These are phyloP conservation scores for Cyberlindnera americana DNA, from an alignment of 805 yeast species.

Conservation along the genomic window DNA sequence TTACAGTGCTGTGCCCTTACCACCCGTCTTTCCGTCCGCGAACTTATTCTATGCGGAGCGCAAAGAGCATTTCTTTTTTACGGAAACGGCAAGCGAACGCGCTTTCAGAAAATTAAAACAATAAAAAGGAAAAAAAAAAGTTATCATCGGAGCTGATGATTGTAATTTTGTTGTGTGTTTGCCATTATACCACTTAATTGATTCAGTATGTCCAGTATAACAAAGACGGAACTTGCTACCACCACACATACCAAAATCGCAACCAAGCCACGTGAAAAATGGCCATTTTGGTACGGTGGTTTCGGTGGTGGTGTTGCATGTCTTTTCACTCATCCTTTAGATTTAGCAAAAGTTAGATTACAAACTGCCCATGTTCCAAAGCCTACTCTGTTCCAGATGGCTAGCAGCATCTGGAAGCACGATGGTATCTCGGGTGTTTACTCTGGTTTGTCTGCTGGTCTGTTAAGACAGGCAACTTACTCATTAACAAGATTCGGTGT, in stretches of 20 bases:
- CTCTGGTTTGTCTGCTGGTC: constrained; percentile 77
- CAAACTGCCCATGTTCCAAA: constrained; percentile 75
- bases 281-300: constrained; percentile 64
- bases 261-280: constrained; percentile 25
- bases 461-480: constrained; percentile 83
- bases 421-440: constrained; percentile 74
- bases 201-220: background rate
- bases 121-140: too few species aligned
- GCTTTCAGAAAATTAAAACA: too few species aligned
- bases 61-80: too few species aligned
- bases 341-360: constrained; percentile 80
- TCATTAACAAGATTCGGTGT: constrained; percentile 84
- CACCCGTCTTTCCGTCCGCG: too few species aligned
- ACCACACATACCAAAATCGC: constrained; percentile 4
- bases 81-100: too few species aligned
- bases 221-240: constrained; percentile 8
- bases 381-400: constrained; percentile 57
- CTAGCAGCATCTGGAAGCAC: constrained; percentile 50
- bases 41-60: too few species aligned
- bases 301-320: constrained; percentile 68
- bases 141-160: too few species aligned
- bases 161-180: too few species aligned
- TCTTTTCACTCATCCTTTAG: constrained; percentile 75
- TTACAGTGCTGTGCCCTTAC: too few species aligned
- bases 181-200: too few species aligned